Evolutionary conservation across 192 early-diverging fungal species (phyloP).

Genomic region (Physocladia obscura): DNA sequence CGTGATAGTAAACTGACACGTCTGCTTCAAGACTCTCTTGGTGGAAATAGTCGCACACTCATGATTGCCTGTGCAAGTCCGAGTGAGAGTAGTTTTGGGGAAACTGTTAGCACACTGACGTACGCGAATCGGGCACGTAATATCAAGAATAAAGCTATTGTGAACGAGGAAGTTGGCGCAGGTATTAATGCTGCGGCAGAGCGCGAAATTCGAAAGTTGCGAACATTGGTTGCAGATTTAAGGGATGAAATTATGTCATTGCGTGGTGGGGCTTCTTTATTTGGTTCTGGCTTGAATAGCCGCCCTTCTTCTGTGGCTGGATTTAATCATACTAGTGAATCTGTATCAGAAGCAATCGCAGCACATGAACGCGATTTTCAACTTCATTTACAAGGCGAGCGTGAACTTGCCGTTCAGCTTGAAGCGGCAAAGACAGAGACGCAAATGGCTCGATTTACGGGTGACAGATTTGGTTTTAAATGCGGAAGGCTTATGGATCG

Average conservation of each 20-base stretch:
- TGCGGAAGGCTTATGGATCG: conserved; percentile 38
- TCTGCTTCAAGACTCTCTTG: conserved; percentile 92
- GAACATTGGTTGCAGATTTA: conserved; percentile 43
- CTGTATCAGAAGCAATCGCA: neutral
- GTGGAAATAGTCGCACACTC: conserved; percentile 88
- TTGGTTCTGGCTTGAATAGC: neutral
- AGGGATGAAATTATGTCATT: conserved; percentile 38
- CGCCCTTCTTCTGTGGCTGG: neutral
- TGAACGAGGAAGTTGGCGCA: conserved; percentile 53
- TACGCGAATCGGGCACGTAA: conserved; percentile 96
- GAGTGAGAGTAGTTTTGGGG: conserved; percentile 78
- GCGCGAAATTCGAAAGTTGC: conserved; percentile 40
- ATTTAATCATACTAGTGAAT: neutral
- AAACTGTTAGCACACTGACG: conserved; percentile 93
- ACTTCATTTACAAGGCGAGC: conserved; percentile 33
- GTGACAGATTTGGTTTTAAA: conserved; percentile 37
- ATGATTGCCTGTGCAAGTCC: conserved; percentile 95
- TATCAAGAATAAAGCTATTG: conserved; percentile 90
- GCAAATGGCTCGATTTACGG: conserved; percentile 29
- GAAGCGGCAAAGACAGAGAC: conserved; percentile 11
- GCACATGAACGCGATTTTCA: conserved; percentile 36
- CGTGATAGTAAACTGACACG: conserved; percentile 96
- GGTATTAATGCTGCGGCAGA: conserved; percentile 28
- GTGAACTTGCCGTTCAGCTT: conserved; percentile 33
- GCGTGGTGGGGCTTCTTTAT: neutral